Evolutionary conservation across 768 basidiomycete genomes (phyloP).

Genomic region (Suillus subaureus): DNA sequence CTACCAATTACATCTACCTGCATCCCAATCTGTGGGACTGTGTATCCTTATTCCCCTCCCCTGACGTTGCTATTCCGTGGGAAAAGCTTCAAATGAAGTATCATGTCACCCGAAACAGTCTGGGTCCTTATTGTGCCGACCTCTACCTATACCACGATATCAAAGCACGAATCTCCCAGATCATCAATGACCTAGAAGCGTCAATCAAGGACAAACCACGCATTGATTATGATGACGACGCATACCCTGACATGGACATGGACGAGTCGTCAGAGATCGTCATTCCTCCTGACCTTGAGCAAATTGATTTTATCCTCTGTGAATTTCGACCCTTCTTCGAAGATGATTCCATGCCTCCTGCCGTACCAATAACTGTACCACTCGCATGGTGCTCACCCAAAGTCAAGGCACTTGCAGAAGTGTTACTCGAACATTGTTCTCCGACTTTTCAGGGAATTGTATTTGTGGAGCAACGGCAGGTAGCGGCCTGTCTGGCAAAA

Average conservation of each 20-base stretch:
- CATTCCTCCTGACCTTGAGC: constrained; percentile 46
- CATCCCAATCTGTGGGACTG: constrained; percentile 56
- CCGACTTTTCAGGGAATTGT: constrained; percentile 76
- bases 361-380: constrained; percentile 44
- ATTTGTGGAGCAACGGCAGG: constrained; percentile 85
- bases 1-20: constrained; percentile 56
- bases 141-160: constrained; percentile 68
- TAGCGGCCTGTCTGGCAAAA: constrained; percentile 68
- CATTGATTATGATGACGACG: constrained; percentile 16
- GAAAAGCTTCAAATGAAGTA: constrained; percentile 65
- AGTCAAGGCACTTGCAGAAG: constrained; percentile 59
- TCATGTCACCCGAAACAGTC: constrained; percentile 55
- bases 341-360: constrained; percentile 21
- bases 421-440: constrained; percentile 57
- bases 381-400: constrained; percentile 79
- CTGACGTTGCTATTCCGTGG: constrained; percentile 52
- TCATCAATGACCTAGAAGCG: constrained; percentile 34
- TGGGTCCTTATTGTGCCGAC: constrained; percentile 79
- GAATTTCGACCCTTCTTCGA: constrained; percentile 45
- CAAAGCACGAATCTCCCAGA: constrained; percentile 47
- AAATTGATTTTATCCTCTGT: constrained; percentile 51
- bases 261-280: constrained; percentile 25
- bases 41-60: constrained; percentile 43
- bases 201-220: constrained; percentile 20
- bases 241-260: constrained; percentile 26